Evolutionary conservation across 768 basidiomycete genomes (phyloP), one percentile per base, ranked within the genome.

Genomic region (Rhizopogon roseolus): DNA sequence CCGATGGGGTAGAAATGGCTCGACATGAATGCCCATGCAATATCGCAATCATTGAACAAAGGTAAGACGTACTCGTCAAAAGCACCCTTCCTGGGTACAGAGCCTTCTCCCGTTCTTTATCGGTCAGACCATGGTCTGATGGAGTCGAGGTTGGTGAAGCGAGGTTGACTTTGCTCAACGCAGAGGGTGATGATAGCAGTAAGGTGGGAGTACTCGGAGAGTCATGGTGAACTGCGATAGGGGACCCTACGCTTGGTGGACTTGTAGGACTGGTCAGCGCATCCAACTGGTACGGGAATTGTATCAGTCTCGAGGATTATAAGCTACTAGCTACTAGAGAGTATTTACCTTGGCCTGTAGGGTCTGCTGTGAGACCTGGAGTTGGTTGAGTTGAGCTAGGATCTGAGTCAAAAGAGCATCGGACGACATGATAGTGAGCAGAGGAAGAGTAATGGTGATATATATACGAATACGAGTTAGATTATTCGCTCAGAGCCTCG

Each of bases 21-120:
- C 29, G 29, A 32, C 10, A 32, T 32, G 28, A 8, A 49, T 38
- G n/a, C 22, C 28, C 34, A 5, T 34, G 28, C 16, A 44, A 25
- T 19, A n/a, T n/a, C 27, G 34, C 5, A 29, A 52, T 27, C 13
- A 38, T 43, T 13, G 8, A 56, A 17, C 7, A 10, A 19, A 41
- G 45, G 40, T 53, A 17, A 17, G 5, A 79, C 87, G 68, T 62
- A 91, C 91, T 95, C 4, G 91, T 92, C 19, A 96, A 74, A 54
- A 91, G 76, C 27, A 95, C 88, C 36, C 93, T 77, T 5, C 85
- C 84, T 6, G 92, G 91, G 65, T 97, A 97, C 19, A 94, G 67
- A 29, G 80, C 61, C 62, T 76, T 88, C 71, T 90, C 88, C 56
- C 86, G 77, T 53, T 88, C 86, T 65, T 77, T 88, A 53, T 88